Evolutionary conservation across 768 basidiomycete genomes (phyloP).

Genomic region (Rickenella mellea): DNA sequence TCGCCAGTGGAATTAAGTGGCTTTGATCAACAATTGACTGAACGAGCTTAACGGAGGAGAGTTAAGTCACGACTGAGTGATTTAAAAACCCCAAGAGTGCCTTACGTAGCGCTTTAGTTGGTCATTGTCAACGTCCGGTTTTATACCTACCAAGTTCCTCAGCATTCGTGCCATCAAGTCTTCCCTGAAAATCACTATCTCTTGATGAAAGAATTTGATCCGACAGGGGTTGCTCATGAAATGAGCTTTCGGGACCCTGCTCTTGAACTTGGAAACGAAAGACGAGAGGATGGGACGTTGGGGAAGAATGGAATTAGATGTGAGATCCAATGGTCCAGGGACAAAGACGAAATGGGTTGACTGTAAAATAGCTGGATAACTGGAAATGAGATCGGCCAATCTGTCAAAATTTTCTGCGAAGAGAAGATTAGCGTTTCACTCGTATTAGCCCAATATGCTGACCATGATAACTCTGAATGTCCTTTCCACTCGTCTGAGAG

Average conservation of each 20-base stretch:
- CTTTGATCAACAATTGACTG: constrained; percentile 93
- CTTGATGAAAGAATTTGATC: constrained; percentile 90
- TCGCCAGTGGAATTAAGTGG: constrained; percentile 83
- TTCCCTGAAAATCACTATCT: constrained; percentile 89
- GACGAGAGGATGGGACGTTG: constrained; percentile 71
- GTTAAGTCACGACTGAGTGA: neutral
- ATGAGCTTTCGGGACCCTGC: constrained; percentile 68
- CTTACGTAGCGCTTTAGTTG: constrained; percentile 86
- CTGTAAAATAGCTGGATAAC: constrained; percentile 69
- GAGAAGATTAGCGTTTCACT: constrained; percentile 1
- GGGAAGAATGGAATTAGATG: constrained; percentile 72
- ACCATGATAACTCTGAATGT: constrained; percentile 84
- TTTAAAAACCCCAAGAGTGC: constrained; percentile 5
- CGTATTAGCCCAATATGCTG: constrained; percentile 1
- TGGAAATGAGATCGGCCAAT: constrained; percentile 74
- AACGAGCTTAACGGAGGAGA: constrained; percentile 53
- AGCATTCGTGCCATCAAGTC: constrained; percentile 92
- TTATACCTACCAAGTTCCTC: constrained; percentile 83
- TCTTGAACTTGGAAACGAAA: constrained; percentile 59
- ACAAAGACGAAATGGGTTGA: constrained; percentile 88
- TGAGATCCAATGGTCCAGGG: constrained; percentile 88
- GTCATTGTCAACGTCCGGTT: constrained; percentile 66
- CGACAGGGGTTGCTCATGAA: constrained; percentile 91
- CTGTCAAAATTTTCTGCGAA: constrained; percentile 76
- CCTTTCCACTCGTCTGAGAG: constrained; percentile 66